A percentile compares a stretch with the other conserved stretches of the same genome.
Evolutionary conservation across 1,284 basidiomycete species (phyloP).

Genomic region (Trichosporon ovoides): DNA sequence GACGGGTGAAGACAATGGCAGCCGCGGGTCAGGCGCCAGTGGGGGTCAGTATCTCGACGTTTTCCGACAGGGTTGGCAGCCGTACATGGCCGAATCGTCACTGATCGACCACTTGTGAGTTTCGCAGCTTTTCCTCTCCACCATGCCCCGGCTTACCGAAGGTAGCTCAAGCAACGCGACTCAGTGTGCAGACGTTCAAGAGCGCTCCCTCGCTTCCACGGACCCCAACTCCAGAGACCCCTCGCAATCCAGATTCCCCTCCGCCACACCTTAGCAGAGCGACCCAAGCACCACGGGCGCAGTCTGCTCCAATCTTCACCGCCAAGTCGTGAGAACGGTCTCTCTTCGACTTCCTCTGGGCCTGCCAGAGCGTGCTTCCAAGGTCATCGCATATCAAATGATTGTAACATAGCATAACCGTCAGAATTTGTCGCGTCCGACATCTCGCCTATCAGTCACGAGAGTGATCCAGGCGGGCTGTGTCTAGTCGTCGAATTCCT

Average conservation of each 20-base stretch:
- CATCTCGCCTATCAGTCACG: background rate
- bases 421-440: background rate
- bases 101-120: conserved; percentile 45
- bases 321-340: background rate
- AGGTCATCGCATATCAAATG: no score
- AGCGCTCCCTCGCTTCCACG: background rate
- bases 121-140: background rate
- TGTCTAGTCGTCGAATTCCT: background rate
- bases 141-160: background rate
- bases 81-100: conserved; percentile 37
- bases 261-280: background rate
- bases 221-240: background rate
- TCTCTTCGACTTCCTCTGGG: background rate
- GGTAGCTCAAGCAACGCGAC: conserved; percentile 1
- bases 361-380: no score
- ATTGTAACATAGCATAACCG: background rate
- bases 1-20: background rate
- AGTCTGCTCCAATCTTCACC: background rate
- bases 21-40: conserved; percentile 1
- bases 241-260: background rate
- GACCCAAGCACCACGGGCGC: background rate
- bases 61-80: conserved; percentile 44
- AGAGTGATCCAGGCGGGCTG: background rate
- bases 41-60: conserved; percentile 32
- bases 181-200: conserved; percentile 38